These are phyloP conservation scores for Trichoderma breve DNA, from an alignment of 2,329 filamentous ascomycete genomes.

Conservation along the genomic window DNA sequence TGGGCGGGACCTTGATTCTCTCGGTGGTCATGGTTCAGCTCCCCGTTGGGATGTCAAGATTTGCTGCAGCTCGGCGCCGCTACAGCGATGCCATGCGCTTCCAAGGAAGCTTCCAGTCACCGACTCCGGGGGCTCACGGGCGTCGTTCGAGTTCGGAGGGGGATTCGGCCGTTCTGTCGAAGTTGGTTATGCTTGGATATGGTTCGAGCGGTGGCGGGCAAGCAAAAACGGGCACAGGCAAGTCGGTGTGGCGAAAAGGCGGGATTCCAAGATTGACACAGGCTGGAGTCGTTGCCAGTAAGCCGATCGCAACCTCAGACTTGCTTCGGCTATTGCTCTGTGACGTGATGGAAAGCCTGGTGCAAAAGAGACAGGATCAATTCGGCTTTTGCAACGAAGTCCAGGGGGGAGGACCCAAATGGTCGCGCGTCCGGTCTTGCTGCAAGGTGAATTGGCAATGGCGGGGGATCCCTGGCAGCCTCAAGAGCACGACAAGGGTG, in stretches of 20 bases:
- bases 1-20: slow-evolving; percentile 26
- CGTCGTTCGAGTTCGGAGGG: background rate
- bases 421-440: slow-evolving; percentile 7
- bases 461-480: slow-evolving; percentile 20
- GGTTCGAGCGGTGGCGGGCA: background rate
- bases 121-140: background rate
- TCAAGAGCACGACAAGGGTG: slow-evolving; percentile 8
- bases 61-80: slow-evolving; percentile 21
- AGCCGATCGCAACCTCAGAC: background rate
- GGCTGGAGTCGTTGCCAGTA: background rate
- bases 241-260: slow-evolving; percentile 14
- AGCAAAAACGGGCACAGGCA: background rate
- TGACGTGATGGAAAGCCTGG: background rate
- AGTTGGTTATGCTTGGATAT: background rate
- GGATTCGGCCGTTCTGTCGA: background rate
- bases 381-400: background rate
- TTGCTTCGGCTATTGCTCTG: background rate
- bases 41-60: background rate
- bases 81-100: slow-evolving; percentile 28
- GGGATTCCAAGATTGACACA: slow-evolving; percentile 15
- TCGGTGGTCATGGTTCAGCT: slow-evolving; percentile 32
- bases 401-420: background rate
- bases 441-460: slow-evolving; percentile 29
- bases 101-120: slow-evolving; percentile 4
- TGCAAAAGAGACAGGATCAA: slow-evolving; percentile 6